phyloP scores from a whole-genome alignment of 2,329 filamentous ascomycete species.

The Colletotrichum sp. region DNA sequence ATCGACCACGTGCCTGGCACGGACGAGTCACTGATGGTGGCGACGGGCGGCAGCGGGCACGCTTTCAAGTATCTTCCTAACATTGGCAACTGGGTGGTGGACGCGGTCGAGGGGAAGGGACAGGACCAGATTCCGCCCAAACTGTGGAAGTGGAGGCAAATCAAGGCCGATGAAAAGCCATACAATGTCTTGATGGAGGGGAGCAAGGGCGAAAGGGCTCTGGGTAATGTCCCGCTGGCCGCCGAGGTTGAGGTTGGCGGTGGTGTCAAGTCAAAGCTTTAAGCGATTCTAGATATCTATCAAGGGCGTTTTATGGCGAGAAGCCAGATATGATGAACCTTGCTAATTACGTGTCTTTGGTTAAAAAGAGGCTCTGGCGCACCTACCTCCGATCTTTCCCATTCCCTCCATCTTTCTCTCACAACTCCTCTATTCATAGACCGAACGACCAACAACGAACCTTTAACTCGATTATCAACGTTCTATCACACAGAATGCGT shows the following conservation, averaged over 20 bases:
- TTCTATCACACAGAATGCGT: background rate
- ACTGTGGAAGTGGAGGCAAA: slow-evolving; percentile 26
- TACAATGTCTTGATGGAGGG: slow-evolving; percentile 27
- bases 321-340: background rate
- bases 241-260: background rate
- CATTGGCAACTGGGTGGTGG: slow-evolving; percentile 59
- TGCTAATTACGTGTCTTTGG: background rate
- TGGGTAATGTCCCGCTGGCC: slow-evolving; percentile 21
- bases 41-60: slow-evolving; percentile 66
- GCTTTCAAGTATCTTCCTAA: slow-evolving; percentile 67
- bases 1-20: slow-evolving; percentile 43
- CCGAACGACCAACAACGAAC: background rate
- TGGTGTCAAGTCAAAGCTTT: background rate
- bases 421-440: background rate
- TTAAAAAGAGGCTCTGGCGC: background rate
- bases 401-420: background rate
- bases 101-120: slow-evolving; percentile 48
- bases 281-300: background rate
- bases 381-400: background rate
- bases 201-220: slow-evolving; percentile 12
- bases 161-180: background rate
- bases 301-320: background rate
- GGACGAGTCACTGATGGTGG: slow-evolving; percentile 50
- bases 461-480: background rate
- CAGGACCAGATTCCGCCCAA: slow-evolving; percentile 30